A percentile compares a stretch with the other conserved stretches of the same genome.
These are phyloP conservation scores for Carpinus fangiana DNA, from an alignment of 306 rosid genomes.

Conservation along the genomic window DNA sequence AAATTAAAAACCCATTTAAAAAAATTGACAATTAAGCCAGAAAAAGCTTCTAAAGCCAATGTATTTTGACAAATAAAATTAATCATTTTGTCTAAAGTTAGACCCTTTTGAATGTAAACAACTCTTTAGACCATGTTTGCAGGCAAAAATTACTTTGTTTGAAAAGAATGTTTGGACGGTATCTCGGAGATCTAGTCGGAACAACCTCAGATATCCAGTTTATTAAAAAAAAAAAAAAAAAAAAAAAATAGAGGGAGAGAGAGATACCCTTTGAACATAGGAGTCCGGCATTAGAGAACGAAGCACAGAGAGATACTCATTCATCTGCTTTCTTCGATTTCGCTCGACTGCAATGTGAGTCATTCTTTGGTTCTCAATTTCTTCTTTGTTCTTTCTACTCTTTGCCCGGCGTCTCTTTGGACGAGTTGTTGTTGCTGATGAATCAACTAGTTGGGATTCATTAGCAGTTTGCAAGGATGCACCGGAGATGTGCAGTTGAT, in stretches of 20 bases:
- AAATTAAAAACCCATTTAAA: neutral
- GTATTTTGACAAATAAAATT: neutral
- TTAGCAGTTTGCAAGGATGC: conserved; percentile 26
- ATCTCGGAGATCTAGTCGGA: too few species aligned
- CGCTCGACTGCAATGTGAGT: conserved; percentile 98
- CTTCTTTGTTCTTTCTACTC: conserved; percentile 74
- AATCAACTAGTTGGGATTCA: conserved; percentile 30
- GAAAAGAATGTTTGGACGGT: neutral
- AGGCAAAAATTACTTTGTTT: too few species aligned
- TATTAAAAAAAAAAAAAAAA: too few species aligned
- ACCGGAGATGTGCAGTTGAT: conserved; percentile 41
- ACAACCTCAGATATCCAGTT: too few species aligned
- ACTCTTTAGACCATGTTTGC: too few species aligned
- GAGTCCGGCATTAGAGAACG: conserved; percentile 88
- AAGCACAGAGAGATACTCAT: conserved; percentile 87
- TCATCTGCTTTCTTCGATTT: conserved; percentile 93
- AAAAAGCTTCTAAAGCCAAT: neutral
- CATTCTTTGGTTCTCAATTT: conserved; percentile 95
- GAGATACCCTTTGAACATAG: conserved; percentile 84
- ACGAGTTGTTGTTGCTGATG: conserved; percentile 33
- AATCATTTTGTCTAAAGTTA: neutral
- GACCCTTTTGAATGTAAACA: too few species aligned
- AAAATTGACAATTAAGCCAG: neutral
- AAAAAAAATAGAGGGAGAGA: neutral
- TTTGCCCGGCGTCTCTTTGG: conserved; percentile 68